Base-by-base conservation (phyloP, 495 filamentous ascomycete genomes). In the Aspergillus campestris region DNA sequence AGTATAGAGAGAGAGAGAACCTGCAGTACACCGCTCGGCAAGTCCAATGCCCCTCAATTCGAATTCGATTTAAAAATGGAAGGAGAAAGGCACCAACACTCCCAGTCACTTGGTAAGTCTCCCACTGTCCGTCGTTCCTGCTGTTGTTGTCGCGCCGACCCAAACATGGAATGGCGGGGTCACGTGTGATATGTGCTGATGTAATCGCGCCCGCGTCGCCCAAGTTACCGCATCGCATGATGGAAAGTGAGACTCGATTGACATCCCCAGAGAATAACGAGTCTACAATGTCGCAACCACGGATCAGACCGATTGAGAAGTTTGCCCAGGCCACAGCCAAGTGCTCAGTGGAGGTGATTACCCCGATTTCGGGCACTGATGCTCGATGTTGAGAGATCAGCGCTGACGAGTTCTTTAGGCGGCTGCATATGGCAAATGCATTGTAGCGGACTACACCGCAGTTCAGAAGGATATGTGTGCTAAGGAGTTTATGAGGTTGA, bases 401-500 rank as follows among this genome's bases (percentile, higher is more conserved):
- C 14, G 29, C 44, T 48, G 43, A 60, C 44, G 39, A n/a, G 7
- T 31, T 33, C 37, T 47, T 40, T 54, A 97, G 91, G 82, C 85
- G 40, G 74, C 87, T 7, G 74, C 77, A 11, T 99, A 97, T 56
- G 92, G 92, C 41, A 89, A 89, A 73, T 99, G 92, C 61, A 79
- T 99, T 46, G 73, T 92, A 31, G 79, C 79, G 7, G 91, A 99
- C 60, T 97, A 94, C 65, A 90, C 89, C 57, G 80, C 87, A 15
- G 80, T 96, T 5, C 77, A 90, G 51, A 94, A 94, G 53, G 88
- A 96, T 61, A 89, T 91, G 72, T 99, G 92, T 57, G 71, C 74
- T 3, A 80, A 78, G 40, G 88, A 96, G 58, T 97, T 99, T 48
- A 65, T 94, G 63, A 79, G 66, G 51, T 62, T 97, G 40, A 95